Base-by-base conservation (phyloP, 129 eudicot genomes). In the Saussurea involucrata region DNA sequence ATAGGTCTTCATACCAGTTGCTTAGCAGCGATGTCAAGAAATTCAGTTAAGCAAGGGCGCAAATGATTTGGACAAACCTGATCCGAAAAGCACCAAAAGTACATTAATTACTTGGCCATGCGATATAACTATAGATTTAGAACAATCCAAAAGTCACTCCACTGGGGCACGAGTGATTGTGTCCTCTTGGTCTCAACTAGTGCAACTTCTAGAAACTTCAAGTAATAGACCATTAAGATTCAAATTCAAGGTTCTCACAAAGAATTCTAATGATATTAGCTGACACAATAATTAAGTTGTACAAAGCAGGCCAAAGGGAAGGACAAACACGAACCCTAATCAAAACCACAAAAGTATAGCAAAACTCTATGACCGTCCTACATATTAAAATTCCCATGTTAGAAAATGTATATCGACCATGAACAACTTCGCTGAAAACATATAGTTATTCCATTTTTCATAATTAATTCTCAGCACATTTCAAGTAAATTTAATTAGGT, bases 21-120 rank as follows among this genome's bases (percentile, higher is more conserved):
- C n/a, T n/a, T n/a, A n/a, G n/a, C n/a, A n/a, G n/a, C n/a, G n/a
- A n/a, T n/a, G n/a, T n/a, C n/a, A n/a, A n/a, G n/a, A n/a, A n/a
- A n/a, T n/a, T n/a, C n/a, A n/a, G n/a, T n/a, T n/a, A n/a, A n/a
- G n/a, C n/a, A n/a, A n/a, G n/a, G n/a, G n/a, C n/a, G n/a, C n/a
- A n/a, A n/a, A n/a, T n/a, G n/a, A n/a, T n/a, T n/a, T n/a, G n/a
- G n/a, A n/a, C n/a, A n/a, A n/a, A n/a, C n/a, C n/a, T n/a, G n/a
- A n/a, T n/a, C n/a, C n/a, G n/a, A n/a, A n/a, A n/a, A n/a, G n/a
- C n/a, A n/a, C n/a, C n/a, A n/a, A n/a, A n/a, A n/a, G n/a, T n/a
- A n/a, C n/a, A n/a, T n/a, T n/a, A n/a, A 34, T 67, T 82, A 71
- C n/a, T 25, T 4, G 10, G 66, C 31, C 37, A 71, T 70, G 46